Evolutionary conservation across 352 stramenopile genomes (phyloP).

Genomic region (Phytopythium cucurbitacearum): DNA sequence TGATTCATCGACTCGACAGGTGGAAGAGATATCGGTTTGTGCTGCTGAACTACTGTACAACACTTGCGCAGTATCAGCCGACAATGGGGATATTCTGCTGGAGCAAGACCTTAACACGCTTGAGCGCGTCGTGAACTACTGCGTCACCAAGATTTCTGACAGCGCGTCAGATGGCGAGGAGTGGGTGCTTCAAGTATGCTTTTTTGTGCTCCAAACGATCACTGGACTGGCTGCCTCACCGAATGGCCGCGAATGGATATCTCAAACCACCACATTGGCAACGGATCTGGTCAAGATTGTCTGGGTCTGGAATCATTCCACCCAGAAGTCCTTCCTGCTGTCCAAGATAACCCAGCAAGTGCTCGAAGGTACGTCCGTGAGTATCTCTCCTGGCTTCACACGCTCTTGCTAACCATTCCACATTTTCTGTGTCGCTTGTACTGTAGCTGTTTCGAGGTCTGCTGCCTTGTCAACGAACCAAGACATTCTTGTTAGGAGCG

Average conservation of each 20-base stretch:
- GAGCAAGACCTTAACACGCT: slow-evolving; percentile 43
- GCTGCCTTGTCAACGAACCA: slow-evolving; percentile 55
- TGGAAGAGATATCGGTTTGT: slow-evolving; percentile 52
- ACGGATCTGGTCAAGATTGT: slow-evolving; percentile 69
- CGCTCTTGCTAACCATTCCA: background rate
- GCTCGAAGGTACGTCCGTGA: slow-evolving; percentile 51
- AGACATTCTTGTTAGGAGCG: slow-evolving; percentile 35
- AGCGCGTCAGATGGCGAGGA: slow-evolving; percentile 23
- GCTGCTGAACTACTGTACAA: slow-evolving; percentile 65
- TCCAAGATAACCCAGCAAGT: slow-evolving; percentile 70
- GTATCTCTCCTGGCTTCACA: background rate
- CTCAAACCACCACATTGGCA: slow-evolving; percentile 49
- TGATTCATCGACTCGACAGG: slow-evolving; percentile 40
- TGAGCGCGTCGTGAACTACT: slow-evolving; percentile 69
- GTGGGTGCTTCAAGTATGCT: slow-evolving; percentile 44
- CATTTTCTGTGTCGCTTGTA: slow-evolving; percentile 1
- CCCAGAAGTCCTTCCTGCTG: slow-evolving; percentile 35
- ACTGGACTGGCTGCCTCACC: slow-evolving; percentile 55
- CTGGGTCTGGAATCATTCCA: slow-evolving; percentile 69
- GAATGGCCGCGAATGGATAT: slow-evolving; percentile 57
- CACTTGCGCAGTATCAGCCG: slow-evolving; percentile 53
- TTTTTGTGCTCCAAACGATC: slow-evolving; percentile 69
- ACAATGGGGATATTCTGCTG: slow-evolving; percentile 56
- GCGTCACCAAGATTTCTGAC: slow-evolving; percentile 48
- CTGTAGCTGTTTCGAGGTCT: slow-evolving; percentile 60